Conservation (phyloP, 345 rosid species). For the Dipteronia dyeriana region DNA sequence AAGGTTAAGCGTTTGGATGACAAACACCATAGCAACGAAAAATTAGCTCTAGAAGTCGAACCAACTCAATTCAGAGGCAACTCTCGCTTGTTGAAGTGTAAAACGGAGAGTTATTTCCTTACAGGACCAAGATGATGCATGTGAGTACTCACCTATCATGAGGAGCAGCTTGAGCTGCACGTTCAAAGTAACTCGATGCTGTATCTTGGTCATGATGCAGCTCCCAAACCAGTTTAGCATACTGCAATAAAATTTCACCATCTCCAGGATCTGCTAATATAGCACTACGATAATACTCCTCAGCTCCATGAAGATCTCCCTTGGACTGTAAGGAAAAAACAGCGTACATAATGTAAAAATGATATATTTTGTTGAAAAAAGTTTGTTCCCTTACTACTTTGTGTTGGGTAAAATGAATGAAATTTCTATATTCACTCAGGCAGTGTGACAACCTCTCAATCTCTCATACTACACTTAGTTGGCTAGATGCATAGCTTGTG, state of each 20-base stretch:
- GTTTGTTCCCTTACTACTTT: neutral
- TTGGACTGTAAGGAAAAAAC: conserved; percentile 42
- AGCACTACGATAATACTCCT: conserved; percentile 65
- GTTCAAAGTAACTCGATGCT: conserved; percentile 62
- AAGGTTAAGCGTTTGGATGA: conserved; percentile 1
- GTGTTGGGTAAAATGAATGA: neutral
- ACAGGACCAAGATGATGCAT: neutral
- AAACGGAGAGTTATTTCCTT: neutral
- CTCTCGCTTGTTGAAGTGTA: neutral
- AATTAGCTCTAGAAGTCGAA: neutral
- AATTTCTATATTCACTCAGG: neutral
- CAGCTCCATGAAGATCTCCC: conserved; percentile 75
- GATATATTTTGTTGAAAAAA: neutral
- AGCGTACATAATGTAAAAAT: neutral
- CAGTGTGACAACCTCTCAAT: too few relatives aligned
- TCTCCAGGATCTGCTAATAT: conserved; percentile 66
- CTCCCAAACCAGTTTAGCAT: conserved; percentile 75
- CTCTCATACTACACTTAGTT: too few relatives aligned
- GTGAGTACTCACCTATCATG: conserved; percentile 50
- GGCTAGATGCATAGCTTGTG: neutral
- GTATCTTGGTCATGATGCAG: conserved; percentile 58
- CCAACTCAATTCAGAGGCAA: neutral
- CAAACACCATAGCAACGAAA: neutral
- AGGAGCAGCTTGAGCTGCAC: conserved; percentile 66
- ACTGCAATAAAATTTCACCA: conserved; percentile 49